Conservation (phyloP, 2,329 filamentous ascomycete genomes). For the Xylariaceae sp. region DNA sequence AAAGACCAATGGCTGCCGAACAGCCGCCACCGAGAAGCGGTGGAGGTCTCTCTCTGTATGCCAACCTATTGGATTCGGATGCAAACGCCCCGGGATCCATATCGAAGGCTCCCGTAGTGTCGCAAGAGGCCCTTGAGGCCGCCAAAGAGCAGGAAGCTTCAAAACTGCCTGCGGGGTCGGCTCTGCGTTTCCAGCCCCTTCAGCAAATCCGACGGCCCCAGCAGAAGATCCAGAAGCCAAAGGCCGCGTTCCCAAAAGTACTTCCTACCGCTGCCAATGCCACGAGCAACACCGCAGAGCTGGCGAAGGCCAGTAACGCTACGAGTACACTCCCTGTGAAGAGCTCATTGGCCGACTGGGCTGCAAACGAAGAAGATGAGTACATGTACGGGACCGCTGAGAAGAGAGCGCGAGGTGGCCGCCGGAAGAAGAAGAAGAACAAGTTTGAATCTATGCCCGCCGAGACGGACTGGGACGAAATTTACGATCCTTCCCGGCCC, state of each 20-base stretch:
- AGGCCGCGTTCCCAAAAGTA: constrained; percentile 51
- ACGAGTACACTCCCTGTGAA: constrained; percentile 43
- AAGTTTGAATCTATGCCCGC: constrained; percentile 49
- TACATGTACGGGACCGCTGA: constrained; percentile 60
- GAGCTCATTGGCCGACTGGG: constrained; percentile 75
- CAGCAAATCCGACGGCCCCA: constrained; percentile 65
- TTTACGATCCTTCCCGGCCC: constrained; percentile 78
- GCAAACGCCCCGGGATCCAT: constrained; percentile 55
- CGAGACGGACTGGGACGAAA: constrained; percentile 81
- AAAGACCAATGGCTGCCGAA: constrained; percentile 25
- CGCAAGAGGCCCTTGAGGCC: constrained; percentile 50
- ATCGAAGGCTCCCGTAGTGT: constrained; percentile 68
- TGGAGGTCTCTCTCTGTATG: constrained; percentile 69
- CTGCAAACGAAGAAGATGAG: constrained; percentile 70
- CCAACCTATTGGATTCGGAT: constrained; percentile 67
- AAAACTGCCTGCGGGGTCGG: constrained; percentile 59
- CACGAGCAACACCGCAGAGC: constrained; percentile 20
- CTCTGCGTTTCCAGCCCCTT: constrained; percentile 73
- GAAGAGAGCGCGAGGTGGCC: constrained; percentile 69
- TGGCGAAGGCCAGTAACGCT: constrained; percentile 13
- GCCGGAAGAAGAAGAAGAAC: constrained; percentile 70
- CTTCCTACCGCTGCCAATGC: constrained; percentile 31
- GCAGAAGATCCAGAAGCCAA: constrained; percentile 53
- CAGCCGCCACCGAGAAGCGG: constrained; percentile 37
- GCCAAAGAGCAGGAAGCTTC: constrained; percentile 43